phyloP scores from a whole-genome alignment of 148 eudicot species.

The Spergularia bocconei region DNA sequence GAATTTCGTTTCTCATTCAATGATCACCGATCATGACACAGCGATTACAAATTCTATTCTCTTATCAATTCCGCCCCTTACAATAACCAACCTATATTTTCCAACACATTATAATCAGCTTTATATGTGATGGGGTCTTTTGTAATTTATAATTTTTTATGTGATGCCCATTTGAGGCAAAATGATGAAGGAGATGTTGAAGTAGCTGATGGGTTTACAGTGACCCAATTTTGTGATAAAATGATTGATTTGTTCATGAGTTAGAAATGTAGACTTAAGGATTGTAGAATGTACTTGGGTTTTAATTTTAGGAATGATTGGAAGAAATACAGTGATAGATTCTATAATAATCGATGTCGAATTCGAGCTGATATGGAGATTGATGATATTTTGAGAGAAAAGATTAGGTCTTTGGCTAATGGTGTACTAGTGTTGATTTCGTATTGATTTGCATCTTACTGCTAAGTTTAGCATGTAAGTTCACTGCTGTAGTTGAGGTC shows the following conservation, averaged over 20 bases:
- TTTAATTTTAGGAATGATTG: constrained; percentile 83
- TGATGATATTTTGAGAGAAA: constrained; percentile 57
- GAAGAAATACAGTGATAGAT: constrained; percentile 71
- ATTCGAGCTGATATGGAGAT: constrained; percentile 51
- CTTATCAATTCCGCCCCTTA: too few relatives aligned
- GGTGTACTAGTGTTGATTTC: too few relatives aligned
- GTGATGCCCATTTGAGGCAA: constrained; percentile 35
- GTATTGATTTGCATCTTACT: too few relatives aligned
- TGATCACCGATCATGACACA: too few relatives aligned
- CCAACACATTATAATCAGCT: neutral
- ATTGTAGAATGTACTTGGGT: constrained; percentile 76
- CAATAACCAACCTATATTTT: too few relatives aligned
- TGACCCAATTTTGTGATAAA: constrained; percentile 83
- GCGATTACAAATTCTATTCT: too few relatives aligned
- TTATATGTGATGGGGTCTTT: neutral
- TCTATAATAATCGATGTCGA: constrained; percentile 57
- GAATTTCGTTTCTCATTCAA: too few relatives aligned
- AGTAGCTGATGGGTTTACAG: constrained; percentile 69
- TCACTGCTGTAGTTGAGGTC: neutral
- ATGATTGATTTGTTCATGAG: constrained; percentile 77
- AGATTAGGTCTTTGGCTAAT: constrained; percentile 43
- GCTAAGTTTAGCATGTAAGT: constrained; percentile 8
- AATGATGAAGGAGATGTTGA: constrained; percentile 50
- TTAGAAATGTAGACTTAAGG: constrained; percentile 81
- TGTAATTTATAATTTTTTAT: neutral